Conservation (phyloP, 345 rosid species). For the Euphorbia tirucalli region DNA sequence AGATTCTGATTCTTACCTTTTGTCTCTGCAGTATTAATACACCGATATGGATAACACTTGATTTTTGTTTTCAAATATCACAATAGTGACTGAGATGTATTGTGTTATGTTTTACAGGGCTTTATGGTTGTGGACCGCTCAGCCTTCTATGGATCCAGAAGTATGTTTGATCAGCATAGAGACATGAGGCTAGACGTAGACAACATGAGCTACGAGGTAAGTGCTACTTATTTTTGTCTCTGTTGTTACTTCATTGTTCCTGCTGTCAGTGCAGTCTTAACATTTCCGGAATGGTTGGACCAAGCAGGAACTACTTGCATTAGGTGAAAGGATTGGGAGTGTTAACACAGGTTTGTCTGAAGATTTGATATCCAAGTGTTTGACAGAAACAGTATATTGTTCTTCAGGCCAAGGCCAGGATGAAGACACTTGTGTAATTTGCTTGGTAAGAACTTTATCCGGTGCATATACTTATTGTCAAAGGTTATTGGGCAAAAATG, state of each 20-base stretch:
- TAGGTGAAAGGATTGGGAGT: slow-evolving; percentile 85
- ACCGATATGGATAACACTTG: not conserved
- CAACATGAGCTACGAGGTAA: slow-evolving; percentile 87
- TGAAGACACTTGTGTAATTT: slow-evolving; percentile 60
- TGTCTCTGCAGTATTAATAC: not conserved
- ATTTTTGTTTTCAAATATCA: not conserved
- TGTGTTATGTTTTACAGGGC: slow-evolving; percentile 44
- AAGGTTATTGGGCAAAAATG: too few species aligned
- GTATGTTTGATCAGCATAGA: slow-evolving; percentile 64
- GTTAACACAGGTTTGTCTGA: slow-evolving; percentile 80
- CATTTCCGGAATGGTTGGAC: slow-evolving; percentile 13
- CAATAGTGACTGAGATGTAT: not conserved
- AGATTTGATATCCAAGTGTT: slow-evolving; percentile 48
- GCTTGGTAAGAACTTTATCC: slow-evolving; percentile 59
- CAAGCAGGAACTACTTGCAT: slow-evolving; percentile 73
- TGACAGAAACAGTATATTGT: slow-evolving; percentile 44
- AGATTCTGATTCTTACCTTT: slow-evolving; percentile 1
- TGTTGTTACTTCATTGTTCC: not conserved
- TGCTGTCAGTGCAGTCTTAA: not conserved
- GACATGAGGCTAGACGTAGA: slow-evolving; percentile 91
- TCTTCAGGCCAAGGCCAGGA: slow-evolving; percentile 45
- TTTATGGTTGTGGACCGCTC: slow-evolving; percentile 55
- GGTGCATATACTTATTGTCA: not conserved
- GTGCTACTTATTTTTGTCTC: not conserved
- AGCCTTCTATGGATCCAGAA: slow-evolving; percentile 50